These are phyloP conservation scores for Fusarium musae DNA, from an alignment of 2,329 filamentous ascomycete genomes.

Conservation along the genomic window DNA sequence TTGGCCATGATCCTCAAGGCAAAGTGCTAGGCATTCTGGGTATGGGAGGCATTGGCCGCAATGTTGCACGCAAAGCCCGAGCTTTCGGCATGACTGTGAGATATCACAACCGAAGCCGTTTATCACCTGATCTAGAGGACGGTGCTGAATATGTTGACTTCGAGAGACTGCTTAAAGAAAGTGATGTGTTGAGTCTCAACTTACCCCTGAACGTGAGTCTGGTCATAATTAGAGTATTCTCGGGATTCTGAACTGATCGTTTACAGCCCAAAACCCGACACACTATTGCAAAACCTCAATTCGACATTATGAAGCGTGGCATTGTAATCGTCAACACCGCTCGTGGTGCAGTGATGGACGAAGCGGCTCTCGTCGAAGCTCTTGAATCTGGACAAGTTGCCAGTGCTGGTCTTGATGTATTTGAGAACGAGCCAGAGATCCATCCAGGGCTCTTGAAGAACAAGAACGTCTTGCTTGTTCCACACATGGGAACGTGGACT, in stretches of 20 bases:
- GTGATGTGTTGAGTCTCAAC: slow-evolving; percentile 84
- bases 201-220: slow-evolving; percentile 79
- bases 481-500: slow-evolving; percentile 89
- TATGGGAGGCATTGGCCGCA: slow-evolving; percentile 87
- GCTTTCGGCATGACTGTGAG: slow-evolving; percentile 80
- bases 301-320: slow-evolving; percentile 80
- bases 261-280: slow-evolving; percentile 72
- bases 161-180: slow-evolving; percentile 74
- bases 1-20: slow-evolving; percentile 81
- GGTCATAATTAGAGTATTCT: not conserved
- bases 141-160: slow-evolving; percentile 77
- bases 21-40: slow-evolving; percentile 84
- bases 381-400: slow-evolving; percentile 76
- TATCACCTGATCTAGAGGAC: slow-evolving; percentile 65
- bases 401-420: slow-evolving; percentile 82
- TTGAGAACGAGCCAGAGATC: slow-evolving; percentile 81
- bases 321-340: slow-evolving; percentile 86
- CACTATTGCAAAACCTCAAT: slow-evolving; percentile 77
- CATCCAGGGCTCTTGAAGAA: slow-evolving; percentile 79
- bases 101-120: slow-evolving; percentile 76
- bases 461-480: slow-evolving; percentile 77
- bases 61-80: slow-evolving; percentile 77
- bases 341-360: slow-evolving; percentile 83
- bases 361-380: slow-evolving; percentile 80
- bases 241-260: not conserved